phyloP scores from a whole-genome alignment of 2,329 filamentous ascomycete species.

The Colletotrichum spaethianum region DNA sequence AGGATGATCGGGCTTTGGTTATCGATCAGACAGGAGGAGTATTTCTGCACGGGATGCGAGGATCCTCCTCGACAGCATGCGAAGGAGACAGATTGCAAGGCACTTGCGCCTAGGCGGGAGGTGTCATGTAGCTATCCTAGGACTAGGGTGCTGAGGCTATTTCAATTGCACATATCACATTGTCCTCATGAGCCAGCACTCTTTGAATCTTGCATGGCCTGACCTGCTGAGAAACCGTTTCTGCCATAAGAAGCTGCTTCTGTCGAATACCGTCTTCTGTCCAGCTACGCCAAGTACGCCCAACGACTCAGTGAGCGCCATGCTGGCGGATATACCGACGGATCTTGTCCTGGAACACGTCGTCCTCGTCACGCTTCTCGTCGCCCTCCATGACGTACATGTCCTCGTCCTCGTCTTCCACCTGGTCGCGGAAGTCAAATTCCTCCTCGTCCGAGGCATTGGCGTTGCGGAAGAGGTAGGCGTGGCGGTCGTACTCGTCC shows the following conservation, averaged over 20 bases:
- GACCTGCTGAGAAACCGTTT: not conserved
- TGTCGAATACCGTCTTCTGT: not conserved
- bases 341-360: conserved; percentile 44
- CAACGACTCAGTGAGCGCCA: conserved; percentile 16
- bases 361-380: conserved; percentile 49
- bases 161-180: conserved; percentile 22
- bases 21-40: not conserved
- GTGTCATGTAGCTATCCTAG: conserved; percentile 2
- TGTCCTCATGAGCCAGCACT: not conserved
- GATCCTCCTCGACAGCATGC: not conserved
- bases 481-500: conserved; percentile 64
- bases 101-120: not conserved
- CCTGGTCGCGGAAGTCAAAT: conserved; percentile 59
- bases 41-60: not conserved
- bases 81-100: not conserved
- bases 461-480: conserved; percentile 68
- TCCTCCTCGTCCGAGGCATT: conserved; percentile 71
- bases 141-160: not conserved
- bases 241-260: not conserved
- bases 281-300: too few species aligned
- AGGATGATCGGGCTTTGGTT: not conserved
- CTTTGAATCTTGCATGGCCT: not conserved
- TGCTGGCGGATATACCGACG: conserved; percentile 43
- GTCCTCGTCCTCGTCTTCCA: conserved; percentile 54
- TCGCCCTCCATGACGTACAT: conserved; percentile 56